Evolutionary conservation across 1,284 basidiomycete genomes (phyloP), one percentile per base, ranked within the genome.

Genomic region (Takashimella koratensis): DNA sequence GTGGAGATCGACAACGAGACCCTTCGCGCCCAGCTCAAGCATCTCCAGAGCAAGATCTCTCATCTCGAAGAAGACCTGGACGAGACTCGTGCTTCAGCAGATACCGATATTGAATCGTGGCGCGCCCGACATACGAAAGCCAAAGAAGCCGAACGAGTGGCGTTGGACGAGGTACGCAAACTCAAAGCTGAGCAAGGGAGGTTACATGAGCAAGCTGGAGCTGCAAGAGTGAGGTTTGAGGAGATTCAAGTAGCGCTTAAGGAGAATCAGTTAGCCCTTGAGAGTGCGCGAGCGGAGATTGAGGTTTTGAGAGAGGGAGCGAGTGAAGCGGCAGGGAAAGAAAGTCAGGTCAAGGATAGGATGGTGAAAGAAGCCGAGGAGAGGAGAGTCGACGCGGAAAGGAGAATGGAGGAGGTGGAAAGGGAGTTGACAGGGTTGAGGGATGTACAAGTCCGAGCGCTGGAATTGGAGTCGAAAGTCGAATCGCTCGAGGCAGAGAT

Each of bases 1-100:
- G 83, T 86, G 1, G 85, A 92, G 67, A 97, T 98, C 65, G 93
- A 98, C 76, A 95, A 95, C 66, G 92, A 97, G 73, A 86, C 84
- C 22, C 81, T 96, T 25, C 84, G 83, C 19, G 92, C 94, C 41
- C 92, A 98, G 70, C 81, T 91, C 23, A 82, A 84, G 50, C 90
- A 98, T 71, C 79, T 95, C 26, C 87, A 90, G 68, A 83, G 82
- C 69, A 88, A 87, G 71, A 81, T 93, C 43, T 74, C 80, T 2
- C 78, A 78, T 26, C 79, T 94, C 59, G 93, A 98, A 67, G 94
- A 96, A 66, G 79, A 85, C 63, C 80, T 97, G 10, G 89, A 93
- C 57, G 91, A 96, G 63, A 80, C 84, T 1, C 85, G 83, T 19
- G 79, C 79, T 5, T 80, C 83, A 22, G 79, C 86, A 2, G 90